phyloP scores from a whole-genome alignment of 228 moss, liverwort and hornwort genomes.

The Sphagnum fallax region DNA sequence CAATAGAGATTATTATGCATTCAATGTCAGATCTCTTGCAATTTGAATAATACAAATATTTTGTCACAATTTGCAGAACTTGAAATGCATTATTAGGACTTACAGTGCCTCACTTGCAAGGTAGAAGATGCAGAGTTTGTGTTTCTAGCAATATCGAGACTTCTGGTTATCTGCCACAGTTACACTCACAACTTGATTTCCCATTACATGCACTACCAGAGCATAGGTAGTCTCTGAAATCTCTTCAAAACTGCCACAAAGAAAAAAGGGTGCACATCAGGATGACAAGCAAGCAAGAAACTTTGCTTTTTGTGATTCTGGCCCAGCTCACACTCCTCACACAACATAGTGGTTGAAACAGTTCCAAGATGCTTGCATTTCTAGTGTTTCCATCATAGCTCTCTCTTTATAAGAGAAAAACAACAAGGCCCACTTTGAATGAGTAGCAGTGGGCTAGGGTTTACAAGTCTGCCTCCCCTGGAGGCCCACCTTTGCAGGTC shows the following conservation, averaged over 20 bases:
- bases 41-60: background rate
- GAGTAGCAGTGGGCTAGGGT: too few species aligned
- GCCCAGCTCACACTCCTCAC: too few species aligned
- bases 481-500: slow-evolving; percentile 33
- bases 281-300: too few species aligned
- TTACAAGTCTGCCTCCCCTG: too few species aligned
- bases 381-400: too few species aligned
- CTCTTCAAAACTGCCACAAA: slow-evolving; percentile 60
- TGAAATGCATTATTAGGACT: slow-evolving; percentile 7
- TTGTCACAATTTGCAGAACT: background rate
- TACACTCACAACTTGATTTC: slow-evolving; percentile 33
- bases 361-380: background rate
- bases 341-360: background rate
- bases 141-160: slow-evolving; percentile 66
- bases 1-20: too few species aligned
- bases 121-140: slow-evolving; percentile 56
- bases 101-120: slow-evolving; percentile 68
- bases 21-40: too few species aligned
- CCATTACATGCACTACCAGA: slow-evolving; percentile 41
- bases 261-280: background rate
- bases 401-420: too few species aligned
- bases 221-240: slow-evolving; percentile 76
- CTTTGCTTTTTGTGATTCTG: too few species aligned
- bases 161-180: slow-evolving; percentile 49
- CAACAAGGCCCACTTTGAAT: too few species aligned